phyloP scores from a whole-genome alignment of 2,329 filamentous ascomycete species.

The Metarhizium guizhouense region DNA sequence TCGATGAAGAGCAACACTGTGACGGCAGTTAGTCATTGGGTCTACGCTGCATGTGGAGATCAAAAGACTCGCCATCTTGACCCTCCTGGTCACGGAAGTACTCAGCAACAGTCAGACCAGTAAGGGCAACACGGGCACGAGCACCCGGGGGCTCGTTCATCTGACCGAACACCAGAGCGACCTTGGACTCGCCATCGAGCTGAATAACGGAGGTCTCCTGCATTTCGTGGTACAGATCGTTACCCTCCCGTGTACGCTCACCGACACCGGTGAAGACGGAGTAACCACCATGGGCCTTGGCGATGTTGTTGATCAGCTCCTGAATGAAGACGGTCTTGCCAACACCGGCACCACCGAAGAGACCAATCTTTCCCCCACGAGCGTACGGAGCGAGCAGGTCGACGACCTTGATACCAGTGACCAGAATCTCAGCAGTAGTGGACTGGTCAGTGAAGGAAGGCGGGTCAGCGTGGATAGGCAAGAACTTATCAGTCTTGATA shows the following conservation, averaged over 20 bases:
- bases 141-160: constrained; percentile 99
- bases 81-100: constrained; percentile 71
- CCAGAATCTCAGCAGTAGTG: constrained; percentile 89
- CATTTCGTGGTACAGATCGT: constrained; percentile 99
- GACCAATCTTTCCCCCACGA: constrained; percentile 99
- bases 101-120: constrained; percentile 72
- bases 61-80: constrained; percentile 50
- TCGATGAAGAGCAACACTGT: constrained; percentile 95
- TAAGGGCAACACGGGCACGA: constrained; percentile 98
- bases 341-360: constrained; percentile 99
- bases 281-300: constrained; percentile 99
- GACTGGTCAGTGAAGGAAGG: constrained; percentile 93
- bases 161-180: constrained; percentile 98
- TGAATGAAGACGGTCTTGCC: constrained; percentile 99
- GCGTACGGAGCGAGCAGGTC: constrained; percentile 97
- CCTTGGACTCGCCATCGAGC: constrained; percentile 98
- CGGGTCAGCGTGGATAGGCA: constrained; percentile 90
- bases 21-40: too few species aligned
- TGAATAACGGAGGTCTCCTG: constrained; percentile 99
- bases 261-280: constrained; percentile 99
- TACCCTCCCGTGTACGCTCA: constrained; percentile 99
- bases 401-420: constrained; percentile 99
- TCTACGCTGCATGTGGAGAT: too few species aligned
- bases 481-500: constrained; percentile 82
- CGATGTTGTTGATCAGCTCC: constrained; percentile 99